Evolutionary conservation across 306 rosid species (phyloP), one percentile per base, ranked within the genome.

Genomic region (Cucurbita argyrosperma): DNA sequence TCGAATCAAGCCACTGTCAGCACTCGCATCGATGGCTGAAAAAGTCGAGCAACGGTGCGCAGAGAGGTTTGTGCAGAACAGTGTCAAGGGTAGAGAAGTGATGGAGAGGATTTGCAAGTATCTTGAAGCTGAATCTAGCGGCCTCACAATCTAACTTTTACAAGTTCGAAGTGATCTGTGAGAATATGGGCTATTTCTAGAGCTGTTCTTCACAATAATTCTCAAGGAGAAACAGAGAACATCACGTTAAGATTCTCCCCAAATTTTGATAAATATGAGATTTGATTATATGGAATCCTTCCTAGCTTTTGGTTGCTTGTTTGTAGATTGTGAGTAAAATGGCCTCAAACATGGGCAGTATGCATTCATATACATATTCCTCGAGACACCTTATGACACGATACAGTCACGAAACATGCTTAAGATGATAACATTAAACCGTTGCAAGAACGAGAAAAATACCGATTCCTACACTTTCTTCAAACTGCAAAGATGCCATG

Each of bases 71-170:
- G 83, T 89, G 83, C 97, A 90, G 82, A 89, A 90, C 74, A 88
- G 95, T 81, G 90, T 78, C 35, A 89, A 87, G 82, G 90, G 98
- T 74, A 91, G 96, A 76, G 96, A 90, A 85, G 97, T 88, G 46
- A 94, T 90, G 98, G 97, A 90, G 88, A 84, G 92, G 78, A 94
- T 94, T 40, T 89, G 98, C 83, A 90, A 83, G 74, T 94, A 88
- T 85, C 92, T 90, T 65, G 96, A 94, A 82, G 87, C 98, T 37
- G 96, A 91, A 80, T 84, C 96, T 16, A 75, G 76, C 2, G 84
- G 82, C 40, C 65, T 89, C 71, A 46, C 87, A 30, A 75, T 86
- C 76, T 89, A 84, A 85, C 82, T 53, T 55, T 66, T 7, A 37
- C 59, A 2, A 37, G 56, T 77, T 58, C 68, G 4, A 13, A 10